phyloP scores from a whole-genome alignment of 2,329 filamentous ascomycete genomes.

The Colletotrichum paranaense region DNA sequence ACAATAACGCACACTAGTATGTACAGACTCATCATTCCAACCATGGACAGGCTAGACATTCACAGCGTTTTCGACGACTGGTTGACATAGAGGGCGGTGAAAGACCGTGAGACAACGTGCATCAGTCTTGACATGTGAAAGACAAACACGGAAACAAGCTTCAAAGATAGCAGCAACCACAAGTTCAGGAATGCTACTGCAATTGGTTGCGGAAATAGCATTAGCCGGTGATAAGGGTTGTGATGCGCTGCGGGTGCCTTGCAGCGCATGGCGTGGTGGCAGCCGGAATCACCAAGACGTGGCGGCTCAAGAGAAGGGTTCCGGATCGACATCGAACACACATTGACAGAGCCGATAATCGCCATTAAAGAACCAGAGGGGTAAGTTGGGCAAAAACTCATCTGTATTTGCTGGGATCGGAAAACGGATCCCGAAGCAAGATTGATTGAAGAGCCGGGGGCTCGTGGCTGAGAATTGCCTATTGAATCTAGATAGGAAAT shows the following conservation, averaged over 20 bases:
- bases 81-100: neutral
- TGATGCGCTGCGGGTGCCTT: constrained; percentile 6
- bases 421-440: neutral
- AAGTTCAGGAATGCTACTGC: too few species aligned
- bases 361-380: neutral
- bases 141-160: neutral
- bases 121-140: neutral
- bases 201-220: neutral
- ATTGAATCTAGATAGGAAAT: neutral
- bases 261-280: neutral
- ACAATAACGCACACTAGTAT: too few species aligned
- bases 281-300: constrained; percentile 14
- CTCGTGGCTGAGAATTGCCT: constrained; percentile 1
- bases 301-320: constrained; percentile 1
- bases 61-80: neutral
- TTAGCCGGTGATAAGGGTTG: neutral
- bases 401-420: neutral
- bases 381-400: neutral
- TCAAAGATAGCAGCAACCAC: neutral
- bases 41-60: neutral
- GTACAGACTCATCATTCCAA: neutral
- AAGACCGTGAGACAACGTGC: neutral
- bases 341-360: neutral
- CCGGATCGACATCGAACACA: neutral
- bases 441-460: neutral